Conservation (phyloP, 768 basidiomycete species). For the Mycena capillaripes region DNA sequence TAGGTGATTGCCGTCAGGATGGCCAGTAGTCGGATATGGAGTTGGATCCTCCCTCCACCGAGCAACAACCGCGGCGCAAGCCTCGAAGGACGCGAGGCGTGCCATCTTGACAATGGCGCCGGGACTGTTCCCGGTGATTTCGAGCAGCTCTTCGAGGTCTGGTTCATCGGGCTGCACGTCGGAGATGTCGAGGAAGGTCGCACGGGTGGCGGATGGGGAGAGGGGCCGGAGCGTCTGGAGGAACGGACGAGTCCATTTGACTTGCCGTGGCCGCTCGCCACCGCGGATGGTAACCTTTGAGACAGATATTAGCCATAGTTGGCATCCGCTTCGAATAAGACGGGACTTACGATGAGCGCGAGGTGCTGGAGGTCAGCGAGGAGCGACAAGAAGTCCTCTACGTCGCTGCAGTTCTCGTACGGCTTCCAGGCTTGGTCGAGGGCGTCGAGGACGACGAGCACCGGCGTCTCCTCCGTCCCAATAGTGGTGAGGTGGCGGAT, state of each 20-base stretch:
- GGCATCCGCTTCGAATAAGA: too few species aligned
- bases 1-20: too few species aligned
- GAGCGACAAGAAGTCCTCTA: constrained; percentile 27
- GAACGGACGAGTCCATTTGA: constrained; percentile 36
- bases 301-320: not conserved
- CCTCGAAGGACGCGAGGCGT: constrained; percentile 33
- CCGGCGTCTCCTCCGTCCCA: constrained; percentile 3
- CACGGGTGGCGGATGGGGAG: constrained; percentile 6
- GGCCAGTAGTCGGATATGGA: too few species aligned
- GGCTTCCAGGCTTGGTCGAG: constrained; percentile 26
- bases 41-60: constrained; percentile 29
- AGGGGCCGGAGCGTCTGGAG: constrained; percentile 25
- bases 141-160: constrained; percentile 23
- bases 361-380: constrained; percentile 27
- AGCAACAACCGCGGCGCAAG: constrained; percentile 19
- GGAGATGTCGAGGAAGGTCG: constrained; percentile 38
- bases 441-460: constrained; percentile 26
- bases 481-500: not conserved
- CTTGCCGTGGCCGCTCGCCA: constrained; percentile 26
- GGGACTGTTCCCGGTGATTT: constrained; percentile 8
- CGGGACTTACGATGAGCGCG: constrained; percentile 28
- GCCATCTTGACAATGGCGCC: constrained; percentile 11
- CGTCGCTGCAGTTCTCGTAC: constrained; percentile 6
- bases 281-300: constrained; percentile 29
- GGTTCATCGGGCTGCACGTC: constrained; percentile 29